Evolutionary conservation across 2,329 filamentous ascomycete species (phyloP).

Genomic region (Pyrenophora graminea): DNA sequence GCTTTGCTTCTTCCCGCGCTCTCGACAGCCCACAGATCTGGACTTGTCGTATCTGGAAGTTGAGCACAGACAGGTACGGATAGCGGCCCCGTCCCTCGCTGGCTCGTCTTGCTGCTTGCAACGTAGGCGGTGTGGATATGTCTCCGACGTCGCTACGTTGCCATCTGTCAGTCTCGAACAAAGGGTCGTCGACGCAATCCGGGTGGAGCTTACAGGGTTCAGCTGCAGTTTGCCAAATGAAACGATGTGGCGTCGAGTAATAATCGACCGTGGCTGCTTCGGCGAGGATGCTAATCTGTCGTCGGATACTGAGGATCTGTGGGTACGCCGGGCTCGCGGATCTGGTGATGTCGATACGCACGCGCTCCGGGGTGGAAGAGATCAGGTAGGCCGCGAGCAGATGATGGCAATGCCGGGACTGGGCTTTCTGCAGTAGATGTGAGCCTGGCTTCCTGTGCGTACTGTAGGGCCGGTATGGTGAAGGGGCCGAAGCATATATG

Average conservation of each 20-base stretch:
- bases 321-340: conserved; percentile 33
- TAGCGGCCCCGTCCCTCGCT: conserved; percentile 25
- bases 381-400: conserved; percentile 7
- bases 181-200: conserved; percentile 35
- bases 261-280: conserved; percentile 41
- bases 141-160: conserved; percentile 31
- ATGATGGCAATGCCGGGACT: conserved; percentile 5
- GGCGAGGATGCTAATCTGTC: conserved; percentile 35
- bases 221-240: conserved; percentile 41
- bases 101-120: conserved; percentile 34
- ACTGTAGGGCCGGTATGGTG: conserved; percentile 14
- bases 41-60: conserved; percentile 27
- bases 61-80: conserved; percentile 40
- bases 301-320: conserved; percentile 38
- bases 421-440: conserved; percentile 3
- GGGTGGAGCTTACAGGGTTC: conserved; percentile 43
- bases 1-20: conserved; percentile 46
- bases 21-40: conserved; percentile 46
- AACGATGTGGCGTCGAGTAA: conserved; percentile 41
- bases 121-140: conserved; percentile 37
- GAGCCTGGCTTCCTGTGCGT: conserved; percentile 13
- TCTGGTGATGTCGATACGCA: conserved; percentile 17
- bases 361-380: conserved; percentile 13
- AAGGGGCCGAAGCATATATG: conserved; percentile 44
- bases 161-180: conserved; percentile 41